Percentiles rank a stretch among this genome's conserved stretches.
phyloP scores from a whole-genome alignment of 108 stramenopile genomes.

The Pseudonitzschia delicatissima region DNA sequence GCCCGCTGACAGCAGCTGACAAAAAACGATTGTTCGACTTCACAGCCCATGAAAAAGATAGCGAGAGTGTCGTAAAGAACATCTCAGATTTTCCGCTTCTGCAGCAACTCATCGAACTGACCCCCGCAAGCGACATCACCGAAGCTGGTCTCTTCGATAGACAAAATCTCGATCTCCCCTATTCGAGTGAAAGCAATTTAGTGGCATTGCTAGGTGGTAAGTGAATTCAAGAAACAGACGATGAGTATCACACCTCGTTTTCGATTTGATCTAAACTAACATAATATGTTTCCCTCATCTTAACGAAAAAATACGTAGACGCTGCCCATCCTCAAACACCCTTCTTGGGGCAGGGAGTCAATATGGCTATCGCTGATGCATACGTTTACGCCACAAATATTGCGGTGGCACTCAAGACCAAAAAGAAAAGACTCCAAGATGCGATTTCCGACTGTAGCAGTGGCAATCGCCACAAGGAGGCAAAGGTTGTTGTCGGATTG shows the following conservation, averaged over 20 bases:
- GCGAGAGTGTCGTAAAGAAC: background rate
- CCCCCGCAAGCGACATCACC: conserved; percentile 27
- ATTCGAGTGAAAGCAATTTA: conserved; percentile 6
- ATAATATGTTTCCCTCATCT: too few species aligned
- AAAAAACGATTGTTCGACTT: conserved; percentile 22
- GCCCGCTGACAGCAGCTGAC: conserved; percentile 8
- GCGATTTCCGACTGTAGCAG: background rate
- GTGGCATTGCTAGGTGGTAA: conserved; percentile 29
- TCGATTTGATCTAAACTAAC: too few species aligned
- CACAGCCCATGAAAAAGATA: background rate
- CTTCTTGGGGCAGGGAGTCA: conserved; percentile 30
- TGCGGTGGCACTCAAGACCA: background rate
- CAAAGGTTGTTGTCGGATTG: background rate
- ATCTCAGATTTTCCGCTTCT: conserved; percentile 11
- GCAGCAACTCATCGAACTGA: conserved; percentile 3
- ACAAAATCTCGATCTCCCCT: conserved; percentile 15
- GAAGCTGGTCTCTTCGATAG: conserved; percentile 34
- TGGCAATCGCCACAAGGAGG: background rate
- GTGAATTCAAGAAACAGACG: background rate
- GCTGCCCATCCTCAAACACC: conserved; percentile 34
- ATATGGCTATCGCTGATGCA: conserved; percentile 32
- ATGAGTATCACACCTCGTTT: too few species aligned
- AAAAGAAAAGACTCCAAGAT: background rate
- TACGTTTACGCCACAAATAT: conserved; percentile 17
- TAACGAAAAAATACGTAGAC: too few species aligned